Conservation (phyloP, 345 rosid genomes). For the Acer yangbiense region DNA sequence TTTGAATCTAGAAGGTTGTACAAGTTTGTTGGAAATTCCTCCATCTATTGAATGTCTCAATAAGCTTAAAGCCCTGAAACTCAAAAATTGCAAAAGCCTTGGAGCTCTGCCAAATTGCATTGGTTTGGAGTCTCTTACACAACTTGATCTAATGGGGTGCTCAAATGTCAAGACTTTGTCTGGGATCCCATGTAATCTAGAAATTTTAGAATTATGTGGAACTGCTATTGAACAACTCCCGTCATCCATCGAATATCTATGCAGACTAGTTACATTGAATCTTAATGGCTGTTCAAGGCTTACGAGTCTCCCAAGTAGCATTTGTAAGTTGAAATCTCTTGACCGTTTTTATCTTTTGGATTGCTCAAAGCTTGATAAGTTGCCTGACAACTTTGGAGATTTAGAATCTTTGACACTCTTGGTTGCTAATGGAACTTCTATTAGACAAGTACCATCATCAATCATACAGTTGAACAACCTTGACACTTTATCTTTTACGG, state of each 20-base stretch:
- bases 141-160: not conserved
- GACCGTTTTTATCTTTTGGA: not conserved
- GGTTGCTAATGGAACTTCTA: too few relatives aligned
- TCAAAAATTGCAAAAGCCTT: constrained; percentile 22
- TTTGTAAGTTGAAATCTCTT: constrained; percentile 3
- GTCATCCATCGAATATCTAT: not conserved
- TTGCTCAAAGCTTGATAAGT: constrained; percentile 19
- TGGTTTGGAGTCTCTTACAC: not conserved
- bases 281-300: not conserved
- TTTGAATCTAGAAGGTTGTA: too few relatives aligned
- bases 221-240: not conserved
- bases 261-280: not conserved
- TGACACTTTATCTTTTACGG: not conserved
- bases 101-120: not conserved
- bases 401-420: not conserved
- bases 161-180: constrained; percentile 17
- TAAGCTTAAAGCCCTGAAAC: constrained; percentile 27
- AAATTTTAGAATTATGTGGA: constrained; percentile 27
- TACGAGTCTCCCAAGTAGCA: not conserved
- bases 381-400: not conserved
- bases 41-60: constrained; percentile 26
- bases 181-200: constrained; percentile 24
- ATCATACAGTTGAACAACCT: not conserved
- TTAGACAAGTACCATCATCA: not conserved
- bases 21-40: constrained; percentile 9